A percentile compares a stretch with the other conserved stretches of the same genome.
phyloP scores from a whole-genome alignment of 2,329 filamentous ascomycete genomes.

The Penicillium sclerotigenum region DNA sequence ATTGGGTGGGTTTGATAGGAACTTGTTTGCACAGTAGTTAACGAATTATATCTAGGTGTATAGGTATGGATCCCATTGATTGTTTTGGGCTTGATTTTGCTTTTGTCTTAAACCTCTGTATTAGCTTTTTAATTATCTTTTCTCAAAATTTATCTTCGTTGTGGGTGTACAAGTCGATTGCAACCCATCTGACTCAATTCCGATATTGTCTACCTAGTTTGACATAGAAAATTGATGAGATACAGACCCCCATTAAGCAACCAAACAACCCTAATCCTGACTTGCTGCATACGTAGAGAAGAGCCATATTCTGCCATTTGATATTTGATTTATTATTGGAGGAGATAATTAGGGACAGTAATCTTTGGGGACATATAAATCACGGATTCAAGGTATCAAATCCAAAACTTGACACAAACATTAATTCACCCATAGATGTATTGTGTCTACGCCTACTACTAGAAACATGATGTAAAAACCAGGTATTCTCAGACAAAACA shows the following conservation, averaged over 20 bases:
- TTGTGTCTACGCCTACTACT: neutral
- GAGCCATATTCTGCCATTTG: no score
- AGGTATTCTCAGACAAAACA: no score
- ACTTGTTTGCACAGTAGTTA: no score
- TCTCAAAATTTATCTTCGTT: neutral
- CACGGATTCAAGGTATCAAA: no score
- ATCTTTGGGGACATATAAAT: neutral
- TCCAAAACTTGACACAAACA: neutral
- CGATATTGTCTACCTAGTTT: neutral
- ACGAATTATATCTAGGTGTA: neutral
- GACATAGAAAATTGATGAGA: no score
- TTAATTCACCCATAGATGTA: neutral
- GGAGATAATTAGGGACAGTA: no score
- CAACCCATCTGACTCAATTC: neutral
- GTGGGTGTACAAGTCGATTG: neutral
- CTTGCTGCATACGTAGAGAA: neutral
- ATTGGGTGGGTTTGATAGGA: neutral
- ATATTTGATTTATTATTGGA: neutral
- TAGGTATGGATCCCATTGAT: neutral
- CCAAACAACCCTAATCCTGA: neutral
- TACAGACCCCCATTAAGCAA: neutral
- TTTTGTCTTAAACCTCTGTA: neutral
- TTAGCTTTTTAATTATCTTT: neutral
- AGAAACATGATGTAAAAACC: neutral
- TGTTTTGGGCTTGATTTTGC: neutral